Evolutionary conservation across 2,329 filamentous ascomycete species (phyloP), one percentile per base, ranked within the genome.

Genomic region (Hirsutella thompsonii): DNA sequence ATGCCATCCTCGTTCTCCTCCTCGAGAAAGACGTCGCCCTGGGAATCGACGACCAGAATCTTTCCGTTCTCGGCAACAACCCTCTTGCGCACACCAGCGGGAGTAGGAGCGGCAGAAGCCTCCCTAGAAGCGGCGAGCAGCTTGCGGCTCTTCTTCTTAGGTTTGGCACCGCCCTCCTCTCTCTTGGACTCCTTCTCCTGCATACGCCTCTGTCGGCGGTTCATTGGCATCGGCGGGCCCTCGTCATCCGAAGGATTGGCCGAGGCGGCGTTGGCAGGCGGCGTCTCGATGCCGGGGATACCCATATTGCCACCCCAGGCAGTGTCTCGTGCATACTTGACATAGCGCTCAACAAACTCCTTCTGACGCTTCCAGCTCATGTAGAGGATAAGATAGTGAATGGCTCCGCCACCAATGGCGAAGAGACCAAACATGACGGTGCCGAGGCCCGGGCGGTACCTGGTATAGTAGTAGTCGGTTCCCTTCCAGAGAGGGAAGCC

Each of bases 401-500:
- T 81, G 23, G 70, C 84, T 47, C 92, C 92, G 43, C 89, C 90
- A 39, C 83, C 76, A 40, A 86, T 76, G 47, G 94, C 59, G 61
- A 96, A 87, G 33, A 94, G 66, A 37, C 90, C 89, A 20, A 81
- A 46, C 39, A 96, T 62, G 36, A 94, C 92, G 13, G 84, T 84
- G 44, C 86, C 87, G 36, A 96, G 69, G 8, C 92, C 92, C 2
- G 92, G 92, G 18, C 92, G 78, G 72, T 90, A 95, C 43, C 92
- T 81, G 54, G 79, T 80, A 69, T 98, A 98, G 73, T 96, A 98
- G 74, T 98, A 98, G 47, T 92, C 90, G 36, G 90, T 95, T 44
- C 92, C 92, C 67, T 90, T 89, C 92, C 92, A 98, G 42, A 77
- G 78, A 26, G 92, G 92, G 68, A 98, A 98, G 46, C 92, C 92